Conservation (phyloP, 164 flowering plant species). For the Tetrastigma voinierianum region DNA sequence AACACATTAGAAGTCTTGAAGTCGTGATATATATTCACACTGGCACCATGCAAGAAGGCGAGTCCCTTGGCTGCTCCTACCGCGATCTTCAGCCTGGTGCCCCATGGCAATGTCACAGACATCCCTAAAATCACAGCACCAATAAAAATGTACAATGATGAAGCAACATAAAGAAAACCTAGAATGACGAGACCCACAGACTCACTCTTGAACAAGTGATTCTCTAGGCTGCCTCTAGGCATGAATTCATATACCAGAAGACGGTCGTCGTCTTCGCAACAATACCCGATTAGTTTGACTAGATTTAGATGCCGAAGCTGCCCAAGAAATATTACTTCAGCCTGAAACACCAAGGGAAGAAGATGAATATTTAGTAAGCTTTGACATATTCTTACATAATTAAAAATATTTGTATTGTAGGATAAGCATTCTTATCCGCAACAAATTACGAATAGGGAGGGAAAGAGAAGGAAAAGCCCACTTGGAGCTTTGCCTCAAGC, state of each 20-base stretch:
- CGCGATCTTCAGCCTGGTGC: slow-evolving; percentile 81
- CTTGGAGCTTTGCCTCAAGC: too few relatives aligned
- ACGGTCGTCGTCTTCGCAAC: slow-evolving; percentile 95
- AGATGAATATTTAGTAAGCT: too few relatives aligned
- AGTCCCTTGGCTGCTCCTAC: slow-evolving; percentile 92
- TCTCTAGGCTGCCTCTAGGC: slow-evolving; percentile 94
- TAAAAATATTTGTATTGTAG: too few relatives aligned
- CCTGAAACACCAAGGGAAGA: slow-evolving; percentile 41
- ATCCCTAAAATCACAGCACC: slow-evolving; percentile 44
- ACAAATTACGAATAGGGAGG: too few relatives aligned
- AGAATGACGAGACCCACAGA: too few relatives aligned
- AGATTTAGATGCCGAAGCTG: slow-evolving; percentile 84
- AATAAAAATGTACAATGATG: not conserved
- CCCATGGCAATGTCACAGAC: slow-evolving; percentile 80
- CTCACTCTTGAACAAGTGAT: slow-evolving; percentile 89
- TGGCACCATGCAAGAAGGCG: slow-evolving; percentile 85
- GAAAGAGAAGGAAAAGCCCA: too few relatives aligned
- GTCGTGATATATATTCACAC: slow-evolving; percentile 90
- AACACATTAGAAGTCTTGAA: slow-evolving; percentile 94
- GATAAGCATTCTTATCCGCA: too few relatives aligned
- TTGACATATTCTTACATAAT: too few relatives aligned
- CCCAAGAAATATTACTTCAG: slow-evolving; percentile 97
- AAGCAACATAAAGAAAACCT: too few relatives aligned
- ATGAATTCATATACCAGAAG: slow-evolving; percentile 94
- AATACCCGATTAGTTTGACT: slow-evolving; percentile 85